Evolutionary conservation across 2,329 filamentous ascomycete species (phyloP).

Genomic region (Meredithiella fracta): DNA sequence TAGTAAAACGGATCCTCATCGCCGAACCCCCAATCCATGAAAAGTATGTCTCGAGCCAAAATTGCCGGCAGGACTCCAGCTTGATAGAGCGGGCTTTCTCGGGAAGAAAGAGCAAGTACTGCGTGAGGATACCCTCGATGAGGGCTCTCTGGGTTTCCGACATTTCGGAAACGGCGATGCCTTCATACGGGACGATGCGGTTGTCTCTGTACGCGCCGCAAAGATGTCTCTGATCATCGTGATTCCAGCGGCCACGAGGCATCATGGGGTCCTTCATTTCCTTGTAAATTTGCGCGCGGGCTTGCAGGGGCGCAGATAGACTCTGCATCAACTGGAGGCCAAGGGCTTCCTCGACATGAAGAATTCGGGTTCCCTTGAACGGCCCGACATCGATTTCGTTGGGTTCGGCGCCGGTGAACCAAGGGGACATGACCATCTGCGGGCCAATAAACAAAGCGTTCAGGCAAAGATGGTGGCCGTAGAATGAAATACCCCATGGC

Average conservation of each 20-base stretch:
- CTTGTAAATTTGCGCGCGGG: conserved; percentile 39
- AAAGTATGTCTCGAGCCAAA: conserved; percentile 59
- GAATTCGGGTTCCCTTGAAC: conserved; percentile 46
- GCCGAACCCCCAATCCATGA: conserved; percentile 59
- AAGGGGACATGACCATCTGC: conserved; percentile 54
- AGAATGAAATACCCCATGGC: conserved; percentile 60
- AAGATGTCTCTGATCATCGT: conserved; percentile 62
- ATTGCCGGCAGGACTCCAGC: conserved; percentile 35
- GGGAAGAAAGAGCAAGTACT: conserved; percentile 56
- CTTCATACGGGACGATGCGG: conserved; percentile 58
- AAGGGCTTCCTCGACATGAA: conserved; percentile 45
- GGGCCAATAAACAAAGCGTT: conserved; percentile 48
- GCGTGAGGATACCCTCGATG: conserved; percentile 40
- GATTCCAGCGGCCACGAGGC: conserved; percentile 57
- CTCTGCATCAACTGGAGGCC: conserved; percentile 56
- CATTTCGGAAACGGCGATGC: conserved; percentile 38
- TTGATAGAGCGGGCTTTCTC: conserved; percentile 34
- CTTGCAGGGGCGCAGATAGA: conserved; percentile 30
- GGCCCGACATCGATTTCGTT: conserved; percentile 54
- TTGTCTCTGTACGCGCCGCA: conserved; percentile 70
- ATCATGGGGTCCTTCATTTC: conserved; percentile 47
- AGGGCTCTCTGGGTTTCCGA: conserved; percentile 31
- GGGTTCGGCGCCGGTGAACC: conserved; percentile 67
- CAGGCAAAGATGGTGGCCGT: conserved; percentile 64
- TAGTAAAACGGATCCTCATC: conserved; percentile 61